These are phyloP conservation scores for Protomyces inouyei DNA, from an alignment of 1,139 yeast genomes.

Conservation along the genomic window DNA sequence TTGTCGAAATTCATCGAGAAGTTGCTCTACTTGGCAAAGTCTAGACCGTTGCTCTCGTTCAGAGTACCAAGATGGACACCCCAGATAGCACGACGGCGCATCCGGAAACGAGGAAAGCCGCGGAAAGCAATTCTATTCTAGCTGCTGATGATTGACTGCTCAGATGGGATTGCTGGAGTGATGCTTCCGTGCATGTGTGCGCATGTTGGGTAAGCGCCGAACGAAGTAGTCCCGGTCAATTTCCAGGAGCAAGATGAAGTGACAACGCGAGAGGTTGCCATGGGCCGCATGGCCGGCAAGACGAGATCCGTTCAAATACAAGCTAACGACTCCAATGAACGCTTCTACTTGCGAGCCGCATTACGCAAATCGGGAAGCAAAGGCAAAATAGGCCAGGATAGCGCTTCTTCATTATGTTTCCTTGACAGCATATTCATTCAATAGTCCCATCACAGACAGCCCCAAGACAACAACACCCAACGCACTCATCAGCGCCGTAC, in stretches of 20 bases:
- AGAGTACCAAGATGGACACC: too few species aligned
- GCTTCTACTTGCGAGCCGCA: slow-evolving; percentile 13
- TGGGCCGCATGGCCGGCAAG: slow-evolving; percentile 24
- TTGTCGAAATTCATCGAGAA: too few species aligned
- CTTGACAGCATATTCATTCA: slow-evolving; percentile 12
- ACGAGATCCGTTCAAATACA: slow-evolving; percentile 11
- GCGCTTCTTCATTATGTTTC: background rate
- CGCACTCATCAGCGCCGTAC: slow-evolving; percentile 22
- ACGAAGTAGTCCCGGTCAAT: slow-evolving; percentile 20
- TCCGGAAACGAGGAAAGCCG: too few species aligned
- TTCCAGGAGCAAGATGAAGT: slow-evolving; percentile 21
- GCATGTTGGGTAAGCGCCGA: too few species aligned
- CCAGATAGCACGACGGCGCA: too few species aligned
- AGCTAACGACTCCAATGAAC: background rate
- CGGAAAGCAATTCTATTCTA: too few species aligned
- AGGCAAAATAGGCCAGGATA: background rate
- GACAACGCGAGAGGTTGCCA: background rate
- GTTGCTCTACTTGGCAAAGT: too few species aligned
- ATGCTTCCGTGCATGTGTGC: too few species aligned
- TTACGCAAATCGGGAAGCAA: background rate
- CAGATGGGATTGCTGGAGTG: too few species aligned
- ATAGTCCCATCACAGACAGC: slow-evolving; percentile 6
- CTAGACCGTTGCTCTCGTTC: too few species aligned
- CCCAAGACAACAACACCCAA: slow-evolving; percentile 23
- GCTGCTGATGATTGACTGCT: too few species aligned